Evolutionary conservation across 1,284 basidiomycete genomes (phyloP), one percentile per base, ranked within the genome.

Genomic region (Amylostereum areolatum): DNA sequence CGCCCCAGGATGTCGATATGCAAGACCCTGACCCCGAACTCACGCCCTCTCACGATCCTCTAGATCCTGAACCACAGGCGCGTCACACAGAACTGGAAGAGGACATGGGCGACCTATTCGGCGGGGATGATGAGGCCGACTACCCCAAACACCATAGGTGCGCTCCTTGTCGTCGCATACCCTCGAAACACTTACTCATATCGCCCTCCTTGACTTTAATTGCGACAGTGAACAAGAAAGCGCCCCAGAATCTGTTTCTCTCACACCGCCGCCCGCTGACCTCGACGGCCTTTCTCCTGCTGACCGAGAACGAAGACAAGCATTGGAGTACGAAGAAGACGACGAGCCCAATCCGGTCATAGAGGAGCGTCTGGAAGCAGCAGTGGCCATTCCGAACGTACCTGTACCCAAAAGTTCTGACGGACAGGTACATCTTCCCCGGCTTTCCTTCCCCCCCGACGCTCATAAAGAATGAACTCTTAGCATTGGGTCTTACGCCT

Each of bases 401-500:
- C 86, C 88, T 25, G 72, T 85, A 28, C 87, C 88, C 36, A 75
- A 75, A 56, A 81, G 80, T 53, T 82, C 83, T 50, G 83, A 88
- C 57, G 81, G 78, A 48, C 78, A 84, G 60, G 86, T 92, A 63
- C 70, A 30, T 43, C 40, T 11, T 27, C 28, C 25, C 46, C 27
- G 11, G 47, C 37, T 40, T 10, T 30, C 12, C 45, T 27, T 25
- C 45, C 33, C 32, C 41, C 46, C 52, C 29, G 45, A 47, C 12
- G 28, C 37, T 37, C 27, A 9, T 34, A 48, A 28, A 7, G n/a
- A 5, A 28, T n/a, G 10, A 10, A 29, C 41, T 27, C 47, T 44
- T 59, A 91, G 89, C 80, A 82, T 56, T 92, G 88, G 87, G 83
- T 89, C 47, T 80, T 90, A 50, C 79, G 85, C 41, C 80, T 92